Evolutionary conservation across 257 asterid species (phyloP).

Genomic region (Penstemon barbatus): DNA sequence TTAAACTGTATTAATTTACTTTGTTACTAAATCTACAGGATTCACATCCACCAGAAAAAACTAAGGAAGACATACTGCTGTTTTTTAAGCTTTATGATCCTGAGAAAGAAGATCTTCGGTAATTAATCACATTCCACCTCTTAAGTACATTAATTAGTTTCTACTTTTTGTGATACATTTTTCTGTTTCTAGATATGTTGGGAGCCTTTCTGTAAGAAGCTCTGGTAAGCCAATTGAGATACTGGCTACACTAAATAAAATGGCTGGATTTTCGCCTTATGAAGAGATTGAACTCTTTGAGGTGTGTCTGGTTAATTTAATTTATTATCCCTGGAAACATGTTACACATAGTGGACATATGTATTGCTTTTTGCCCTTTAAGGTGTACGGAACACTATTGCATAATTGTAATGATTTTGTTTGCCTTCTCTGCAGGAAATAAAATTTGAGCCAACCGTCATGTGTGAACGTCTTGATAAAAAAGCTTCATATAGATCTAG

Average conservation of each 20-base stretch:
- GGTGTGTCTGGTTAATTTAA: constrained; percentile 36
- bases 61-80: constrained; percentile 49
- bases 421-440: constrained; percentile 48
- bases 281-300: constrained; percentile 52
- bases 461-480: constrained; percentile 51
- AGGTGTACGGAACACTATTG: too few relatives aligned
- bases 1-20: too few relatives aligned
- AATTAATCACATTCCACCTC: constrained; percentile 14
- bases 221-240: constrained; percentile 41
- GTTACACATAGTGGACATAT: too few relatives aligned
- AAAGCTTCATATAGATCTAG: constrained; percentile 37
- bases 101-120: constrained; percentile 54
- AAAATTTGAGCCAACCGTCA: constrained; percentile 46
- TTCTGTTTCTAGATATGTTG: constrained; percentile 40
- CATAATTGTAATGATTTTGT: neutral
- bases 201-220: constrained; percentile 45
- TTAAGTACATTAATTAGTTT: neutral
- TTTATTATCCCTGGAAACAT: too few relatives aligned
- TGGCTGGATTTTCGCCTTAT: constrained; percentile 47
- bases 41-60: constrained; percentile 1
- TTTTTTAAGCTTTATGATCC: constrained; percentile 60
- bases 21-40: too few relatives aligned
- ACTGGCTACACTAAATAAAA: constrained; percentile 42
- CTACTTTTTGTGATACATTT: neutral
- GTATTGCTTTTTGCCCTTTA: too few relatives aligned